Evolutionary conservation across 2,329 filamentous ascomycete genomes (phyloP), one percentile per base, ranked within the genome.

Genomic region (Fusarium penzigii): DNA sequence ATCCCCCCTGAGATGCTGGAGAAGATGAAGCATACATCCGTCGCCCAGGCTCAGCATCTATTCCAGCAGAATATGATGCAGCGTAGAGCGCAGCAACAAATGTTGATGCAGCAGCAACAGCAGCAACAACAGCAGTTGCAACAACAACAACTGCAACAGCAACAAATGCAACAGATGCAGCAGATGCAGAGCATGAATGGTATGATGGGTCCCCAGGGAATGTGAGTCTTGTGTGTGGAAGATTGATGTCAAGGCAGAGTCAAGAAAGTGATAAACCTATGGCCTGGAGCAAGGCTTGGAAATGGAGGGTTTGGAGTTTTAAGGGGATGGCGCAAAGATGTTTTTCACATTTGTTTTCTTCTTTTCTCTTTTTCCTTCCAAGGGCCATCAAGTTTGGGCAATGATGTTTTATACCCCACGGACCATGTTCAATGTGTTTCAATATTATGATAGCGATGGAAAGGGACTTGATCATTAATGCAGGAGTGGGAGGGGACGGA

Each of bases 151-250:
- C 66, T 69, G 20, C 64, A 70, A n/a, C 61, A 65, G n/a, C 63
- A 65, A 12, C 61, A 64, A 13, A 53, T 57, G 41, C 46, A 51
- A n/a, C 60, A 63, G n/a, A 49, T 62, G 52, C 61, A 63, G n/a
- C 59, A 62, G 13, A 29, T 42, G 39, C 39, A 40, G 39, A 59
- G 62, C 29, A 59, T 63, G 56, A 60, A 63, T 17, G 58, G 59
- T 29, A 60, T 62, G 58, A 80, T 80, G 77, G 75, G 75, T 12
- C 72, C 72, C 17, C 76, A 79, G 58, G 76, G 75, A 39, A 78
- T 79, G 75, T 78, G 71, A 65, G 45, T 36, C 13, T 14, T 32
- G 14, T 32, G 20, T 25, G 20, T 34, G 11, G 29, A 49, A 32
- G 46, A 13, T 29, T 38, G 43, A 38, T 42, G 2, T 34, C 40